A percentile compares a stretch with the other conserved stretches of the same genome.
Conservation (phyloP, 305 asterid species). For the Plantago lanceolata region DNA sequence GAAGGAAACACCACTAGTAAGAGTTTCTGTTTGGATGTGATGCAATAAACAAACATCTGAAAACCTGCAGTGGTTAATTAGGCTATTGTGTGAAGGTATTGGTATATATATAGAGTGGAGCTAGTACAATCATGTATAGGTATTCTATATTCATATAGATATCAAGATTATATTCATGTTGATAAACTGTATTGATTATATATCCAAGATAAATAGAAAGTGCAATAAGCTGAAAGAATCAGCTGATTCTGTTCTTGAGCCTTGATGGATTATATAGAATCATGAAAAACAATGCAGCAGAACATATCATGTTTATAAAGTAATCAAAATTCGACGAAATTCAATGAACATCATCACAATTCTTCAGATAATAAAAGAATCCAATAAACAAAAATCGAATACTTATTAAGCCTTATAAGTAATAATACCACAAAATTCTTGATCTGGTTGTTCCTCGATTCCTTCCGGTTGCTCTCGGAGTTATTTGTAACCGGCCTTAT, state of each 20-base stretch:
- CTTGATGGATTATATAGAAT: too few species aligned
- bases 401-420: too few species aligned
- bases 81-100: conserved; percentile 1
- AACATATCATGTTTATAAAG: too few species aligned
- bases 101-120: background rate
- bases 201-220: background rate
- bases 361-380: background rate
- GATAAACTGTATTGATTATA: background rate
- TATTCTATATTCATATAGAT: background rate
- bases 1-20: conserved; percentile 52
- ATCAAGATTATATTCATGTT: background rate
- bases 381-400: background rate
- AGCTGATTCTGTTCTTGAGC: too few species aligned
- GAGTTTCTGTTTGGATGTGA: conserved; percentile 66
- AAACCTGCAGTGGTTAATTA: conserved; percentile 11
- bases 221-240: background rate
- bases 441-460: background rate
- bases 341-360: background rate
- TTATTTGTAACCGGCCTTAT: too few species aligned
- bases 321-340: background rate
- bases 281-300: too few species aligned
- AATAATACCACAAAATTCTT: too few species aligned
- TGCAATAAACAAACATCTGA: background rate
- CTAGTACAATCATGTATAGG: background rate
- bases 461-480: too few species aligned